Evolutionary conservation across 2,329 filamentous ascomycete species (phyloP).

Genomic region (Colletotrichum orchidophilum): DNA sequence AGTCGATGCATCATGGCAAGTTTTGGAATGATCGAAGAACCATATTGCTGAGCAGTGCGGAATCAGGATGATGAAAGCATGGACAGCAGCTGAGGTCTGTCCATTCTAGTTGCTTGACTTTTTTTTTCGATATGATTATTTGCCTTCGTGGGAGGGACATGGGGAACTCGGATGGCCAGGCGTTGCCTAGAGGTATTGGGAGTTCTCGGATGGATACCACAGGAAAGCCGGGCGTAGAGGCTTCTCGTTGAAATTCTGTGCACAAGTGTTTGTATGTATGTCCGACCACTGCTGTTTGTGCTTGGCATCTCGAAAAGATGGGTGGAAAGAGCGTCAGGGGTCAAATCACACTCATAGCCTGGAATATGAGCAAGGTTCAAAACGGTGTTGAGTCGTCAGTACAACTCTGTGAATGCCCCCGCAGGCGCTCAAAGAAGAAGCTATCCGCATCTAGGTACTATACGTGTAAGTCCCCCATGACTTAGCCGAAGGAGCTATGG

Average conservation of each 20-base stretch:
- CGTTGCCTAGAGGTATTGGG: not conserved
- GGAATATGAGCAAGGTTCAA: not conserved
- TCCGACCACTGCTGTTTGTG: not conserved
- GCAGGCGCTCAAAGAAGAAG: not conserved
- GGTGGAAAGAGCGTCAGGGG: not conserved
- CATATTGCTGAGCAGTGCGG: not conserved
- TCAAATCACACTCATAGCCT: too few species aligned
- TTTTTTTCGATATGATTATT: not conserved
- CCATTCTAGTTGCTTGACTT: not conserved
- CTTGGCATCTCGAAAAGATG: not conserved
- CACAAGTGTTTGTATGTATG: not conserved
- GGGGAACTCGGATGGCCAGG: not conserved
- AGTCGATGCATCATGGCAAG: not conserved
- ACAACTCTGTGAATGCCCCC: not conserved
- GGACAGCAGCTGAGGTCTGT: not conserved
- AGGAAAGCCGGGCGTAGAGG: not conserved
- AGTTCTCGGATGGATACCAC: slow-evolving; percentile 17
- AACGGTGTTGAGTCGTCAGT: not conserved
- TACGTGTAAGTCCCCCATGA: not conserved
- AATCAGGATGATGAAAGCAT: not conserved
- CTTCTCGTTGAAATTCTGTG: not conserved
- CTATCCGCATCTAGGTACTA: not conserved
- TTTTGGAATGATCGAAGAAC: not conserved
- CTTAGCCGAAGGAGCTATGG: not conserved
- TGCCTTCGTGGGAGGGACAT: not conserved